Evolutionary conservation across 352 stramenopile species (phyloP).

Genomic region (Globisporangium emineosum): DNA sequence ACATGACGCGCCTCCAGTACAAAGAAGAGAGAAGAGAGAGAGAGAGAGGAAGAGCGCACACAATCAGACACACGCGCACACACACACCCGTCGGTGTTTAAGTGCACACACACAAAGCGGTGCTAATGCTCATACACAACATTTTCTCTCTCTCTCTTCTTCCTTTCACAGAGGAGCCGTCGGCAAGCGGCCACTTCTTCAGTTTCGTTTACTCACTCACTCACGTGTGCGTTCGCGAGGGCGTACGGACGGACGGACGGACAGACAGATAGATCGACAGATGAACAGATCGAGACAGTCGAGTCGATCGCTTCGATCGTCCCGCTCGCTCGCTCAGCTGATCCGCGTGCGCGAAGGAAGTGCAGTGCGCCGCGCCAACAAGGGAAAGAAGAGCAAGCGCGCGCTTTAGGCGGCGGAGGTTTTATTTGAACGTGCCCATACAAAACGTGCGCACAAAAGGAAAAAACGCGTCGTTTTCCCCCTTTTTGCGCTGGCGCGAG

Average conservation of each 20-base stretch:
- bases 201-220: neutral
- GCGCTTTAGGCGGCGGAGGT: conserved; percentile 12
- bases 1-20: neutral
- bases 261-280: neutral
- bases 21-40: neutral
- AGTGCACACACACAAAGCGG: neutral
- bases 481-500: neutral
- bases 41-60: neutral
- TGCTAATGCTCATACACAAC: neutral
- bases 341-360: conserved; percentile 1
- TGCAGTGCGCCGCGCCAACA: neutral
- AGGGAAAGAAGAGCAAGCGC: conserved; percentile 1
- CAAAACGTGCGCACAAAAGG: conserved; percentile 8
- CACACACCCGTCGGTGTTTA: neutral
- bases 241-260: neutral
- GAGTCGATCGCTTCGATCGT: neutral
- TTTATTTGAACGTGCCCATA: conserved; percentile 12
- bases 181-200: neutral
- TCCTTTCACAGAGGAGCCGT: neutral
- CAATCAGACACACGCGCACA: neutral
- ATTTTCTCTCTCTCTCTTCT: neutral
- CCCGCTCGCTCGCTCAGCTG: conserved; percentile 3
- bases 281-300: neutral
- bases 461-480: conserved; percentile 1
- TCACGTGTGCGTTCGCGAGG: neutral